phyloP scores from a whole-genome alignment of 768 basidiomycete genomes.

The Leccinum truebloodii region DNA sequence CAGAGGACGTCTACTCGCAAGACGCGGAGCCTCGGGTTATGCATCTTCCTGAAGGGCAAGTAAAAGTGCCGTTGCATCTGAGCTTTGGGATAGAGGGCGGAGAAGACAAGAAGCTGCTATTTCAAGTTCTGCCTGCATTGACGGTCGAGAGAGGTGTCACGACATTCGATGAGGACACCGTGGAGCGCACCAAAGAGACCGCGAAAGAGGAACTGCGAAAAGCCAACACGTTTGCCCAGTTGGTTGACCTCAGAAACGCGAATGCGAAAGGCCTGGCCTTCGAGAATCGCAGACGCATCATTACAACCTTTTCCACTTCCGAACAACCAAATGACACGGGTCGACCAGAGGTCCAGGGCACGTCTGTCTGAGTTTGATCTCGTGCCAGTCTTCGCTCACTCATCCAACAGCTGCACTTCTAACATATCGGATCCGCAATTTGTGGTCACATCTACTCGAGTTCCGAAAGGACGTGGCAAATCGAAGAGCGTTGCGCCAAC shows the following conservation, averaged over 20 bases:
- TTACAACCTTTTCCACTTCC: conserved; percentile 74
- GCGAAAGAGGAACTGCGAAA: conserved; percentile 44
- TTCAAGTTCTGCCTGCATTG: conserved; percentile 63
- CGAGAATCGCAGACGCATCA: conserved; percentile 81
- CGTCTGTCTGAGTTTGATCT: not conserved
- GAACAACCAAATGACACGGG: conserved; percentile 75
- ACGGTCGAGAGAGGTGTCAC: conserved; percentile 37
- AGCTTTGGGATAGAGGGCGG: conserved; percentile 63
- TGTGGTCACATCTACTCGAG: conserved; percentile 70
- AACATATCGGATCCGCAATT: conserved; percentile 81
- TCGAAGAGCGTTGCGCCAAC: conserved; percentile 68
- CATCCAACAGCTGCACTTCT: conserved; percentile 70
- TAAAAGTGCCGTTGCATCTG: conserved; percentile 51
- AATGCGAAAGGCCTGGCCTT: conserved; percentile 83
- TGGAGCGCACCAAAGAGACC: conserved; percentile 26
- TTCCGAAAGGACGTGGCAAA: conserved; percentile 78
- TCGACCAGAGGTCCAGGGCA: conserved; percentile 89
- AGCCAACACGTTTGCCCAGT: conserved; percentile 57
- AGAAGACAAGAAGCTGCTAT: conserved; percentile 60
- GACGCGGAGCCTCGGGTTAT: conserved; percentile 27
- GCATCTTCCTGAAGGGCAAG: conserved; percentile 35
- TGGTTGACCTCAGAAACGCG: conserved; percentile 86
- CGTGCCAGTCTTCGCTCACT: conserved; percentile 1
- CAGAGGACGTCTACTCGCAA: conserved; percentile 20
- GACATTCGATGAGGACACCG: conserved; percentile 18